These are phyloP conservation scores for Fusarium nanum DNA, from an alignment of 2,329 filamentous ascomycete genomes.

Conservation along the genomic window DNA sequence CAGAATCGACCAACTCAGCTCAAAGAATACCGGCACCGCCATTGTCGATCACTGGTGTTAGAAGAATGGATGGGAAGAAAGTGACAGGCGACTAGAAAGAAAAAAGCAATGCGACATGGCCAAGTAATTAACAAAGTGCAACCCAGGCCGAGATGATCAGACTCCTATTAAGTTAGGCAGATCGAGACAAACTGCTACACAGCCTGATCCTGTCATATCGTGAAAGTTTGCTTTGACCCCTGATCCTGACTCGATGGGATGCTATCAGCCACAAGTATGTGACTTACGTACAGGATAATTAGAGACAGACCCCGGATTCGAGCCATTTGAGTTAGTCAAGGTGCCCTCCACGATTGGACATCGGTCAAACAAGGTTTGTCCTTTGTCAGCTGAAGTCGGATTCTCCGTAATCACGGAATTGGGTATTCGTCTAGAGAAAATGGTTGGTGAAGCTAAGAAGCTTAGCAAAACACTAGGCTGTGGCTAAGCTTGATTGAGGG, in stretches of 20 bases:
- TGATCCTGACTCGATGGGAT: background rate
- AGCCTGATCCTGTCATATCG: background rate
- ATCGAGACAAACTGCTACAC: background rate
- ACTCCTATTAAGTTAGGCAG: slow-evolving; percentile 9
- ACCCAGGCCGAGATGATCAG: slow-evolving; percentile 4
- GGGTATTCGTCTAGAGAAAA: background rate
- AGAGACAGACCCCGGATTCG: background rate
- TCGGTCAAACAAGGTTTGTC: background rate
- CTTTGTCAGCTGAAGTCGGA: background rate
- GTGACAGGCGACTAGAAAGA: background rate
- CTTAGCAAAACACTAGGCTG: background rate
- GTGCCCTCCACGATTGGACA: background rate
- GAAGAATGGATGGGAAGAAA: background rate
- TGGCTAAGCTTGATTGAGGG: background rate
- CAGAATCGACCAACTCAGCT: slow-evolving; percentile 57
- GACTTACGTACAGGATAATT: background rate
- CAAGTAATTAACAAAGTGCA: background rate
- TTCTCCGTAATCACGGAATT: background rate
- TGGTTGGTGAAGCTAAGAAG: background rate
- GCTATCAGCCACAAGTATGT: background rate
- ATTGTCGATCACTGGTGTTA: slow-evolving; percentile 5
- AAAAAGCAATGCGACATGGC: slow-evolving; percentile 19
- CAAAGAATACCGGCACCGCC: slow-evolving; percentile 50
- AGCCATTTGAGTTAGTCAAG: no score
- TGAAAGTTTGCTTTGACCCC: background rate